Base-by-base conservation (phyloP, 371 early-diverging fungal genomes). In the Syncephalastrum monosporum region DNA sequence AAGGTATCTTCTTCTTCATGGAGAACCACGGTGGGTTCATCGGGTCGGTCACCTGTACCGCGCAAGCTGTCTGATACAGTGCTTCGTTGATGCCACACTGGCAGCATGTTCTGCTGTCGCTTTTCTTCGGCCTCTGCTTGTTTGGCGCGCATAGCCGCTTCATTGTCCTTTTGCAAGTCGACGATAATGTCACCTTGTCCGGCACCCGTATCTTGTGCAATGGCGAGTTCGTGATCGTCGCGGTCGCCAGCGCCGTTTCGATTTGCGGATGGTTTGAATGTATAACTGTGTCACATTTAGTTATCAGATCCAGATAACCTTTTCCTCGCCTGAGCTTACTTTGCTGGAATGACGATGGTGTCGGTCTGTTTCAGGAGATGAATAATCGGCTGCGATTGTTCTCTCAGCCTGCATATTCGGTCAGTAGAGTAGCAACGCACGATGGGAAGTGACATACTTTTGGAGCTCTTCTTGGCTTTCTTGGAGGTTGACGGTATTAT, bases 361-460 rank as follows among this genome's bases (percentile, higher is more conserved):
- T 96, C 97, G 1, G 94, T 92, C 61, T 86, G 79, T 60, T 92
- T 92, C 17, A 96, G 70, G 24, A 94, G 64, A 5, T 88, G 82
- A 47, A 94, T 82, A 27, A 96, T 91, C 0, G 93, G 90, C 48
- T 84, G 79, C 45, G 88, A 85, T 69, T 94, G 91, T 43, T 86
- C 87, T 74, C 90, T 87, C 47, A 95, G 81, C 56, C 87, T 84
- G 45, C 56, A 50, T 21, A 15, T 50, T 16, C 19, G 4, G 42
- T 33, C 10, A 45, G 41, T 2, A 54, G 19, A 42, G 27, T n/a
- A 19, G 16, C 25, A 2, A 2, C 42, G 19, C 19, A 33, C 13
- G 8, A 8, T 13, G 8, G 12, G 16, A 17, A 24, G 23, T 5
- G 8, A 51, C 15, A 12, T 25, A 46, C 46, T 45, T 60, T 65